Conservation (phyloP, 495 filamentous ascomycete species). For the Penicillium parvum region DNA sequence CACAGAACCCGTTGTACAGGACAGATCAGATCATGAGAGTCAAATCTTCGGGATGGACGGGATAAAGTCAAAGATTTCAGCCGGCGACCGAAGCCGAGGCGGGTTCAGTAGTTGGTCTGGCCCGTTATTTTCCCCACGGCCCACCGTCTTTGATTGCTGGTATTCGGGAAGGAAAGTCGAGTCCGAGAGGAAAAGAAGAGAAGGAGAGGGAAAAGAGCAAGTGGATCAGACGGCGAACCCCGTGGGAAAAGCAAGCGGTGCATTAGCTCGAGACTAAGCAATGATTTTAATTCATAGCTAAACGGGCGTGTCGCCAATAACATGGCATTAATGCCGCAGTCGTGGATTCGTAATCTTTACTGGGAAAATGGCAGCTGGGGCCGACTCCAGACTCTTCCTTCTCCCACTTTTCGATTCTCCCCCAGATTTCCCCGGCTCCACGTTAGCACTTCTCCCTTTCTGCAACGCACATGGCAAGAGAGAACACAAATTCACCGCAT, state of each 20-base stretch:
- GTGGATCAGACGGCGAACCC: neutral
- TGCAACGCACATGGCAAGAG: too few species aligned
- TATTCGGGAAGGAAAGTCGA: constrained; percentile 4
- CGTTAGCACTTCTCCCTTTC: too few species aligned
- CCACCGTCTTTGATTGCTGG: neutral
- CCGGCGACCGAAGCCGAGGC: neutral
- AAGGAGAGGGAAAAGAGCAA: neutral
- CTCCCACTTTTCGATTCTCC: too few species aligned
- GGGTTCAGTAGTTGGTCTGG: neutral
- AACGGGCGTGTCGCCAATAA: too few species aligned
- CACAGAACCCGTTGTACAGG: neutral
- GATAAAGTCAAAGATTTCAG: neutral
- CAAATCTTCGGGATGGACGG: neutral
- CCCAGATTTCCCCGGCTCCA: too few species aligned
- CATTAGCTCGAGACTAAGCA: too few species aligned
- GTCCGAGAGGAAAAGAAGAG: neutral
- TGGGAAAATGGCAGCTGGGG: too few species aligned
- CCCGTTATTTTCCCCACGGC: neutral
- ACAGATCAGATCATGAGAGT: neutral
- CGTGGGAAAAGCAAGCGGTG: neutral
- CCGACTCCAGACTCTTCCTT: too few species aligned
- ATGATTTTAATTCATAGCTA: too few species aligned
- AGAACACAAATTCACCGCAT: too few species aligned
- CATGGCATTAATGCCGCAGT: too few species aligned
- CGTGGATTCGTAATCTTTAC: too few species aligned